Conservation (phyloP, 2,329 filamentous ascomycete genomes). For the Claviceps capensis region DNA sequence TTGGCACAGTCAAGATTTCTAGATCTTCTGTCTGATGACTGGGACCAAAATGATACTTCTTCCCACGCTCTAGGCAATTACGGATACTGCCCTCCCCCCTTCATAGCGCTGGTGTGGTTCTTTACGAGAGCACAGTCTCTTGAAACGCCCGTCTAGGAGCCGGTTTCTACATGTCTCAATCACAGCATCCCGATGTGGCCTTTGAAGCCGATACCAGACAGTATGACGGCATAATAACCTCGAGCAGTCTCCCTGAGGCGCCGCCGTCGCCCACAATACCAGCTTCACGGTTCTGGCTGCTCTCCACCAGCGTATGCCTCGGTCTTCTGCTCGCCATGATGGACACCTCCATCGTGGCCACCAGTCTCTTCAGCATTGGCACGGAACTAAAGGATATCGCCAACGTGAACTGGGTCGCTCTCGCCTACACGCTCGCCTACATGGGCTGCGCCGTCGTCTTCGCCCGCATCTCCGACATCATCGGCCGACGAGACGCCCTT, state of each 20-base stretch:
- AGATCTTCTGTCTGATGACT: no score
- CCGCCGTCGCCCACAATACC: neutral
- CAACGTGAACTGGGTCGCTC: constrained; percentile 38
- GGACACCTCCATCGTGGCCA: constrained; percentile 48
- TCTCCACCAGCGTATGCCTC: constrained; percentile 23
- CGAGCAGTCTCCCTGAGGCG: neutral
- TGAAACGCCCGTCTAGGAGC: no score
- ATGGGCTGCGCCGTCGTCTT: constrained; percentile 43
- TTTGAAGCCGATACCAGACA: no score
- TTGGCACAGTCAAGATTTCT: no score
- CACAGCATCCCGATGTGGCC: neutral
- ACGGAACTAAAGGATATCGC: constrained; percentile 32
- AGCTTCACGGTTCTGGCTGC: neutral
- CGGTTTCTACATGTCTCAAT: neutral
- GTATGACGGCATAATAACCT: no score
- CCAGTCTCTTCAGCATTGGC: constrained; percentile 41
- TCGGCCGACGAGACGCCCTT: constrained; percentile 40
- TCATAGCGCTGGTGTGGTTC: no score
- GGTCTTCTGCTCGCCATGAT: constrained; percentile 44
- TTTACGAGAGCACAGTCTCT: no score
- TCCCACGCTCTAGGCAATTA: no score
- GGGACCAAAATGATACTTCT: no score
- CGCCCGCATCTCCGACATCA: constrained; percentile 38
- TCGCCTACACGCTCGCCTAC: constrained; percentile 43
- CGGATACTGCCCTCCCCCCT: no score